phyloP scores from a whole-genome alignment of 208 protist species.

The Angomonas ambiguus region DNA sequence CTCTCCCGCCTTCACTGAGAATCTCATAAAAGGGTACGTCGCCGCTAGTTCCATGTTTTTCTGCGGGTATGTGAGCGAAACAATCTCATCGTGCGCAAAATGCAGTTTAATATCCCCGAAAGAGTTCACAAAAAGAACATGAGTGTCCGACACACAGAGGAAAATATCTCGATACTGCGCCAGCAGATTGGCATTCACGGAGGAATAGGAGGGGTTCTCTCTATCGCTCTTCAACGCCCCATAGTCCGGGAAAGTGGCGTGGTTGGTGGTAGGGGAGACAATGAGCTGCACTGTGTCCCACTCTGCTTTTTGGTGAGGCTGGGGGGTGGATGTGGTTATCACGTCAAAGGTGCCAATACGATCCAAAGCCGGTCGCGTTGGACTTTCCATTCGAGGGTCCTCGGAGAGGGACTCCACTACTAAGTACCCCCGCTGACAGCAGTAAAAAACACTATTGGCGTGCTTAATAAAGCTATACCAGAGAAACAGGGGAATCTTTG shows the following conservation, averaged over 20 bases:
- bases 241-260: not conserved
- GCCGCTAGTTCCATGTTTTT: not conserved
- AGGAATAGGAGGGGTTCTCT: not conserved
- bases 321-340: not conserved
- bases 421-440: conserved; percentile 25
- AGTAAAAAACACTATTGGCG: conserved; percentile 18
- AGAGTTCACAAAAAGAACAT: conserved; percentile 39
- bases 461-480: conserved; percentile 22
- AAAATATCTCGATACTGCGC: conserved; percentile 22
- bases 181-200: conserved; percentile 3
- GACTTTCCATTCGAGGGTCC: not conserved
- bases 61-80: conserved; percentile 14
- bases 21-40: conserved; percentile 16
- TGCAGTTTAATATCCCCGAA: conserved; percentile 33
- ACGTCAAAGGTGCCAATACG: not conserved
- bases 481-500: conserved; percentile 28
- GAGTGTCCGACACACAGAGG: conserved; percentile 27
- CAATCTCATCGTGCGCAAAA: conserved; percentile 30
- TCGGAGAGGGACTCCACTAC: conserved; percentile 12
- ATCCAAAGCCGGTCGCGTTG: not conserved
- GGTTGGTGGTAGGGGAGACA: conserved; percentile 1
- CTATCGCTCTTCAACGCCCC: not conserved
- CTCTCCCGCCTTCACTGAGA: conserved; percentile 12
- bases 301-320: not conserved
- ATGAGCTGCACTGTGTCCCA: conserved; percentile 30